Percentiles rank a stretch among this genome's conserved stretches.
Conservation (phyloP, 2,329 filamentous ascomycete species). For the Trichoderma aggressivum region DNA sequence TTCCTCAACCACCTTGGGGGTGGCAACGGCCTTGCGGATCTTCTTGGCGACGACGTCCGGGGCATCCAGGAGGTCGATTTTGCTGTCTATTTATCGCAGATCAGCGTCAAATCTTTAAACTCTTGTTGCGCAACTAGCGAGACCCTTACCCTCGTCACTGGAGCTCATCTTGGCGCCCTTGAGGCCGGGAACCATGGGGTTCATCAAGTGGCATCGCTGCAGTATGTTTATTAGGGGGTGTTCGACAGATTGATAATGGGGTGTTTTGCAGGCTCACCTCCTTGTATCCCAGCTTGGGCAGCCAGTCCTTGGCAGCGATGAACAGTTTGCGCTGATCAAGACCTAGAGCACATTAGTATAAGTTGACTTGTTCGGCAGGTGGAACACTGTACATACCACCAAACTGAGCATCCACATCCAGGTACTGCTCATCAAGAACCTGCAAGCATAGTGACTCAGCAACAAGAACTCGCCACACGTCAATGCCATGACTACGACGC, state of each 20-base stretch:
- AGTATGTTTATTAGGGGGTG: not conserved
- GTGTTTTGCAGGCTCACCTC: conserved; percentile 39
- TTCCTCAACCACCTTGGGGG: conserved; percentile 71
- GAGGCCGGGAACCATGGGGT: conserved; percentile 86
- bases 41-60: conserved; percentile 75
- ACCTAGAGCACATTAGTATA: conserved; percentile 26
- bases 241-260: fast-evolving
- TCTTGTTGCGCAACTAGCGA: not conserved
- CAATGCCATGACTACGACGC: not conserved
- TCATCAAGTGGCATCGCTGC: conserved; percentile 39
- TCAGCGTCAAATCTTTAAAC: not conserved
- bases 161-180: conserved; percentile 83
- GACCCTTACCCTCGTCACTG: conserved; percentile 57
- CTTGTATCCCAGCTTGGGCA: conserved; percentile 82
- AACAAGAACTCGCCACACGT: not conserved
- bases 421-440: conserved; percentile 83
- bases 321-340: conserved; percentile 89
- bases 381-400: conserved; percentile 49
- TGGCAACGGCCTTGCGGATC: conserved; percentile 78
- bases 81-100: conserved; percentile 57
- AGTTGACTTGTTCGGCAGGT: no score
- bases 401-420: conserved; percentile 85
- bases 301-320: conserved; percentile 75
- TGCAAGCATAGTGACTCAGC: not conserved
- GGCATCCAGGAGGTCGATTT: conserved; percentile 88